Conservation (phyloP, 495 filamentous ascomycete genomes). For the Hypoxylon fuscum region DNA sequence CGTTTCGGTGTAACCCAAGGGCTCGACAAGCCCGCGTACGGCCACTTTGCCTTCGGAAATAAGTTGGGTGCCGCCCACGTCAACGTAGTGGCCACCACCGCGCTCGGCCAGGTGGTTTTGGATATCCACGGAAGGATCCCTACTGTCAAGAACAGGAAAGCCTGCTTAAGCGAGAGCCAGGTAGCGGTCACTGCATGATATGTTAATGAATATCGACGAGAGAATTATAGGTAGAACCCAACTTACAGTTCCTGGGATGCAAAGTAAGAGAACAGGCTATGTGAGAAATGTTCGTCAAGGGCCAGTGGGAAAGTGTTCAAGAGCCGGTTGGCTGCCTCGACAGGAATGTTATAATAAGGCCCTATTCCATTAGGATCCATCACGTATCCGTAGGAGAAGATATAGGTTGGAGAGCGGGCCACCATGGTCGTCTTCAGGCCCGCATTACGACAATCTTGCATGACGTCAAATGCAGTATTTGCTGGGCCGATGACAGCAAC, state of each 20-base stretch:
- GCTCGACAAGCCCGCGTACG: conserved; percentile 34
- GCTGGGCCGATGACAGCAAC: conserved; percentile 46
- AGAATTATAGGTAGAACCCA: background rate
- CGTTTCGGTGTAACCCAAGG: conserved; percentile 34
- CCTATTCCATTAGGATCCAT: conserved; percentile 32
- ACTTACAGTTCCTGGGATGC: conserved; percentile 38
- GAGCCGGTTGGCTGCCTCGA: conserved; percentile 24
- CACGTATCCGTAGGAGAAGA: conserved; percentile 42
- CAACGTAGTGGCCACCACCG: conserved; percentile 47
- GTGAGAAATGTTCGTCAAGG: conserved; percentile 21
- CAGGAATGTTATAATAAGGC: conserved; percentile 28
- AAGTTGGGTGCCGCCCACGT: conserved; percentile 40
- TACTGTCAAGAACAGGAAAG: conserved; percentile 43
- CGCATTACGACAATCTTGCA: conserved; percentile 41
- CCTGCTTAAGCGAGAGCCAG: conserved; percentile 31
- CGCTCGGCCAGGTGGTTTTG: conserved; percentile 36
- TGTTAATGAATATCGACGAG: conserved; percentile 2
- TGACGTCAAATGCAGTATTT: conserved; percentile 50
- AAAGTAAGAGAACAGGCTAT: conserved; percentile 14
- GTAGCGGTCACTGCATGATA: conserved; percentile 37
- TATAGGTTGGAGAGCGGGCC: conserved; percentile 46
- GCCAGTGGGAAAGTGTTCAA: conserved; percentile 32
- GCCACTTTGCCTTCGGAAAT: conserved; percentile 36
- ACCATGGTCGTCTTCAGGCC: conserved; percentile 42
- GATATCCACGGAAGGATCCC: conserved; percentile 27